Evolutionary conservation across 345 rosid genomes (phyloP), one percentile per base, ranked within the genome.

Genomic region (Eucalyptus tenuipes): DNA sequence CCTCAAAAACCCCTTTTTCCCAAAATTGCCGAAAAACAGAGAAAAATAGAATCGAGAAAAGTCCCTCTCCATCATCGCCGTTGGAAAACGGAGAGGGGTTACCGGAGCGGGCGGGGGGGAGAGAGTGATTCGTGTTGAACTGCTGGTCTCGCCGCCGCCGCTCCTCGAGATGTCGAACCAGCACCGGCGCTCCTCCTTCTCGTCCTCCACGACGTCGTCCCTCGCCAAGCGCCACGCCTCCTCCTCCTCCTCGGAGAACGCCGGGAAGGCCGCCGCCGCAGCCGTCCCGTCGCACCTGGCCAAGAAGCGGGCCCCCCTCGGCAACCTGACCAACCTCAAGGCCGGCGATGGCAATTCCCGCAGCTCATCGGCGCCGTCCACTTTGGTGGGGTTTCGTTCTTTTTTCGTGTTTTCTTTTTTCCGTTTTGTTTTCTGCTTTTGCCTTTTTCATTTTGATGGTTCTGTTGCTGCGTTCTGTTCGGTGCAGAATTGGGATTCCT

Each of bases 261-360:
- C 42, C 24, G 92, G 93, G 50, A 93, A 93, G 91, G 88, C 88
- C 90, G 50, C 90, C 91, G 64, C 64, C 66, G 68, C 68, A 31
- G 68, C 68, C 27, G 88, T 90, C 59, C 90, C 91, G 37, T 89
- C 95, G 33, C 92, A 91, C 64, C 89, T 88, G 94, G 90, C 93
- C 68, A 96, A 94, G 94, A 95, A 94, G 93, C 93, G 99, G 49
- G 88, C 85, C 40, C 89, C 89, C n/a, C 49, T 97, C 44, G 89
- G 93, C 85, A 96, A 97, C 88, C 91, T 97, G 88, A 93, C 97
- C 5, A 97, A 96, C 90, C 94, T 92, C 24, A 96, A 91, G 90
- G 95, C 64, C 52, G 29, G 90, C 82, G 92, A 66, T 22, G 90
- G 87, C 86, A 92, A 68, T 12, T 90, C 93, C 3, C 93, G 92